Base-by-base conservation (phyloP, 2,329 filamentous ascomycete genomes). In the Hypoxylon sp. region DNA sequence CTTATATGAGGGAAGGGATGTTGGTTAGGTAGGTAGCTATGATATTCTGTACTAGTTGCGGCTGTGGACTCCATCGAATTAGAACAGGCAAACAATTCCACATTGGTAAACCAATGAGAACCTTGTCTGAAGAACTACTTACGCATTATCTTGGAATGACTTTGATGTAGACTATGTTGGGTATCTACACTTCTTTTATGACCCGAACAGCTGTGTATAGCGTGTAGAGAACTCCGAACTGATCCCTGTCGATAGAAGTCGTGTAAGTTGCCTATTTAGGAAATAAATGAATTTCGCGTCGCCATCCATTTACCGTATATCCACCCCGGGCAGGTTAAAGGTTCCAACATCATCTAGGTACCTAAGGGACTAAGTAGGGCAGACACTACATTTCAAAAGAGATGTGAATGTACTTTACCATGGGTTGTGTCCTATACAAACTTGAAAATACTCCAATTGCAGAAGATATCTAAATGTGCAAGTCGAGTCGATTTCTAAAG, bases 151-250 rank as follows among this genome's bases (percentile, higher is more conserved):
- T 14, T n/a, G 41, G 13, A 45, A n/a, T 21, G 41, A 17, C 41
- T 45, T 45, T 45, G 41, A 23, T 2, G n/a, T 17, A 17, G 45
- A 28, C 21, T n/a, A 11, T 25, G 9, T 6, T 23, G 14, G 45
- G 45, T n/a, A 48, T 48, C 25, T 48, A 28, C 21, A 28, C 43
- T 46, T 46, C 43, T 46, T 46, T 38, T 17, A 17, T 38, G 36
- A 17, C 5, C 2, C 13, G 4, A 2, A 5, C 13, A 38, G 34
- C 3, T 10, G 34, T 38, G 25, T 28, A 28, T 5, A 38, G n/a
- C 11, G 34, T 38, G 1, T n/a, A 14, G 14, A 38, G 11, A 14
- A 14, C 13, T 4, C 34, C 34, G 13, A 38, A 38, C 34, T 38
- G 3, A 38, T 14, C 13, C 34, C 13, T 38, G 34, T 38, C 13